Percentiles rank a stretch among this genome's conserved stretches.
Conservation (phyloP, 2,329 filamentous ascomycete species). For the Nemania abortiva region DNA sequence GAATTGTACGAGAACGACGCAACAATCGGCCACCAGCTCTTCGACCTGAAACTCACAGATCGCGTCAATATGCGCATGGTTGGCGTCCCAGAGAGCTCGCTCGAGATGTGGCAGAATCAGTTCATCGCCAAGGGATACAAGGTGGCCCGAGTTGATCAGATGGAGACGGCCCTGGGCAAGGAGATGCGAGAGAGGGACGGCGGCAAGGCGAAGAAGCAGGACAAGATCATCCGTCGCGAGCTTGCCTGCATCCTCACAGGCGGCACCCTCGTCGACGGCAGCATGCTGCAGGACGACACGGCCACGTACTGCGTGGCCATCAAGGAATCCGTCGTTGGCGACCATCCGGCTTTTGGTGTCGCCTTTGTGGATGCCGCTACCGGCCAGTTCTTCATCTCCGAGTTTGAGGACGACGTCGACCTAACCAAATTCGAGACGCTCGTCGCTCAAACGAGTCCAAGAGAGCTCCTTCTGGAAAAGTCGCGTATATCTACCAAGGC, state of each 20-base stretch:
- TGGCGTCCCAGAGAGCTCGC: conserved; percentile 91
- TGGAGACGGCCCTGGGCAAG: conserved; percentile 94
- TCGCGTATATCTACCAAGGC: conserved; percentile 87
- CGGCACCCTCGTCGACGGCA: conserved; percentile 92
- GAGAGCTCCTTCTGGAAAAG: conserved; percentile 91
- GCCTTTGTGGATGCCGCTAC: conserved; percentile 96
- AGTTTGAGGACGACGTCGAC: conserved; percentile 91
- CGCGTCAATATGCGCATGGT: conserved; percentile 99
- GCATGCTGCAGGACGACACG: conserved; percentile 98
- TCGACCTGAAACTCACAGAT: conserved; percentile 97
- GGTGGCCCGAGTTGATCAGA: conserved; percentile 95
- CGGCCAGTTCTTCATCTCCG: conserved; percentile 92
- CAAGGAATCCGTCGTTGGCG: conserved; percentile 82
- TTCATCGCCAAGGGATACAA: conserved; percentile 99
- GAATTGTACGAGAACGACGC: conserved; percentile 98
- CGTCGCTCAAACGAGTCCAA: conserved; percentile 89
- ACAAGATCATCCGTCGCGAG: conserved; percentile 94
- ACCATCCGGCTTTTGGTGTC: conserved; percentile 86
- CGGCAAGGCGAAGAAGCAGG: conserved; percentile 75
- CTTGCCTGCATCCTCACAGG: conserved; percentile 90
- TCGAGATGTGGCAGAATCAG: conserved; percentile 98
- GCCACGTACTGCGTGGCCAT: conserved; percentile 96
- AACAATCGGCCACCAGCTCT: conserved; percentile 94
- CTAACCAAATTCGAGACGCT: conserved; percentile 98
- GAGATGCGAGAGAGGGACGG: conserved; percentile 96